These are phyloP conservation scores for Xylaria hypoxylon DNA, from an alignment of 2,329 filamentous ascomycete species.

Conservation along the genomic window DNA sequence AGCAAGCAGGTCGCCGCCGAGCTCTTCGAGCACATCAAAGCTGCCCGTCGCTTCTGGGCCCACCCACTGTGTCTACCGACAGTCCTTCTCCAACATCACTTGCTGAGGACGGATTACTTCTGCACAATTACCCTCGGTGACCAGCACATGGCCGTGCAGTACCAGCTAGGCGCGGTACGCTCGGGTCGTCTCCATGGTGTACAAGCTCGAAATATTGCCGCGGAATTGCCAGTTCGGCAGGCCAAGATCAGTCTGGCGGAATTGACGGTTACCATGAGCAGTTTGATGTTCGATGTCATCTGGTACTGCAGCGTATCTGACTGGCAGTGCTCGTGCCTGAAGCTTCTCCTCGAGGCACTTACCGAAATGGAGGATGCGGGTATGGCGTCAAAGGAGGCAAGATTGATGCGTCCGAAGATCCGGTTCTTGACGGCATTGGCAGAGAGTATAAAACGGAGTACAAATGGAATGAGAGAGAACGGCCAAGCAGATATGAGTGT, in stretches of 20 bases:
- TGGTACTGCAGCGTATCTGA: conserved; percentile 20
- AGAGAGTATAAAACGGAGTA: conserved; percentile 10
- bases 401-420: conserved; percentile 16
- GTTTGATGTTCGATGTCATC: conserved; percentile 23
- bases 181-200: conserved; percentile 13
- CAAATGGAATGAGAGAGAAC: conserved; percentile 17
- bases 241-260: conserved; percentile 21
- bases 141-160: conserved; percentile 5
- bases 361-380: conserved; percentile 6
- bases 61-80: conserved; percentile 22
- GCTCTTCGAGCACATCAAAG: conserved; percentile 26
- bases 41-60: conserved; percentile 16
- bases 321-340: conserved; percentile 22
- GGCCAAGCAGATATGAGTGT: conserved; percentile 23
- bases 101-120: conserved; percentile 29
- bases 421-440: conserved; percentile 12
- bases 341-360: conserved; percentile 5
- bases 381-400: background rate
- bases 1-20: conserved; percentile 8
- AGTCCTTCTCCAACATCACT: conserved; percentile 22
- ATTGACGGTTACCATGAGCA: conserved; percentile 19
- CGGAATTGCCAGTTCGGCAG: conserved; percentile 18
- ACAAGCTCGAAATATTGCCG: conserved; percentile 10
- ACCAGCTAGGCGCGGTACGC: conserved; percentile 24
- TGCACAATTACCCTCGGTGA: conserved; percentile 12